Percentiles rank a stretch among this genome's conserved stretches.
phyloP scores from a whole-genome alignment of 108 stramenopile genomes.

The Nitzschia sp. region DNA sequence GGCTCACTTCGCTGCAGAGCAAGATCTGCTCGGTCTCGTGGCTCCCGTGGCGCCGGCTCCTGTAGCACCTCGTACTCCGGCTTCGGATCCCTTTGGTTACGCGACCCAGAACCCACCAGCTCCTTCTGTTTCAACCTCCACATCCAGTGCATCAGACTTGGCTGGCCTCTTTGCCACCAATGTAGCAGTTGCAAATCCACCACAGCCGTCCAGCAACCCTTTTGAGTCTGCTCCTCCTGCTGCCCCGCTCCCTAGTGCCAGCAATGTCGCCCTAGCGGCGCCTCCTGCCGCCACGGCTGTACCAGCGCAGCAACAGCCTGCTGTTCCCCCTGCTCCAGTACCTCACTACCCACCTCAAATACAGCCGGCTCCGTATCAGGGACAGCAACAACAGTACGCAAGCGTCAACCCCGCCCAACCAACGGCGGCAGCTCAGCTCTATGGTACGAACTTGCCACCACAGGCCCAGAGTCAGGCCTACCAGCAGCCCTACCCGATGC shows the following conservation, averaged over 20 bases:
- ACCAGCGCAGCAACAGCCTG: constrained; percentile 1
- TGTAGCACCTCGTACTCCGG: not conserved
- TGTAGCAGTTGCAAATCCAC: not conserved
- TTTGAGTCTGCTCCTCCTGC: constrained; percentile 4
- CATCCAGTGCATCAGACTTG: not conserved
- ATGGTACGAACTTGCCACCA: constrained; percentile 5
- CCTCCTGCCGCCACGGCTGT: not conserved
- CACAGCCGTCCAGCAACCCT: not conserved
- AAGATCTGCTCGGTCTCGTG: constrained; percentile 17
- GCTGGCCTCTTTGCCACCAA: constrained; percentile 6
- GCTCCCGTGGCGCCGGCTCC: constrained; percentile 15
- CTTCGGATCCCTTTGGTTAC: not conserved
- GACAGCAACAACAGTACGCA: not conserved
- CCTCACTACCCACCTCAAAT: not conserved
- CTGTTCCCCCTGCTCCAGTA: not conserved
- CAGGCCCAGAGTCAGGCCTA: not conserved
- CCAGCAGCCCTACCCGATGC: constrained; percentile 11
- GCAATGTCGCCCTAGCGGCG: not conserved
- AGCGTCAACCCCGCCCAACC: not conserved
- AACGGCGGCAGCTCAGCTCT: not conserved
- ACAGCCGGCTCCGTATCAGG: not conserved
- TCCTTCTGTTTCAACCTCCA: not conserved
- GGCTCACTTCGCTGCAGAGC: constrained; percentile 14
- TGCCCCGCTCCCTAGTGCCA: not conserved
- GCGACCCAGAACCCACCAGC: not conserved